Evolutionary conservation across 2,329 filamentous ascomycete genomes (phyloP).

Genomic region (Pseudogymnoascus sp.): DNA sequence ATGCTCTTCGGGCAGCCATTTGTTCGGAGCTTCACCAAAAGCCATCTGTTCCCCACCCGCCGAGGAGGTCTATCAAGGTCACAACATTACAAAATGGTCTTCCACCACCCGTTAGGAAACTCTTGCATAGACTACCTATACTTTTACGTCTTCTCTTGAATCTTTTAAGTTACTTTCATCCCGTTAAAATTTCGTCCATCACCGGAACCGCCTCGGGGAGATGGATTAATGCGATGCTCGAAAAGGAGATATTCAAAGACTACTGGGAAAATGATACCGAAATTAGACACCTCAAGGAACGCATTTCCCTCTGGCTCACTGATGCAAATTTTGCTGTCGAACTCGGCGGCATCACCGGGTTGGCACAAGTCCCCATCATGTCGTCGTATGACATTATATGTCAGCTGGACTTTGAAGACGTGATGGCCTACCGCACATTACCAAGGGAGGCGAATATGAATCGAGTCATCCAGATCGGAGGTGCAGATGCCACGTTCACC

Average conservation of each 20-base stretch:
- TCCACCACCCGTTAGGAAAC: conserved; percentile 33
- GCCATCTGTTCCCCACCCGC: conserved; percentile 43
- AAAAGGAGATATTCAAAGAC: conserved; percentile 41
- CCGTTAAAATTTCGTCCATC: conserved; percentile 41
- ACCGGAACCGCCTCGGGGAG: conserved; percentile 41
- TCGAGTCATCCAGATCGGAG: conserved; percentile 42
- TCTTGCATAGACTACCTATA: conserved; percentile 42
- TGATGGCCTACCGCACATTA: conserved; percentile 41
- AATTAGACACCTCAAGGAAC: conserved; percentile 36
- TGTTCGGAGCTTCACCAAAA: conserved; percentile 39
- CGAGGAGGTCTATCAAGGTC: conserved; percentile 38
- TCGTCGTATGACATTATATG: conserved; percentile 39
- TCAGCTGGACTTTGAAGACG: conserved; percentile 37
- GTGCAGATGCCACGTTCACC: conserved; percentile 40
- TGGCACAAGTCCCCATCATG: conserved; percentile 40
- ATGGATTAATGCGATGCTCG: conserved; percentile 40
- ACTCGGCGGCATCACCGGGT: conserved; percentile 36
- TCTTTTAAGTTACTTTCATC: conserved; percentile 44
- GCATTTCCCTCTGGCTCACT: conserved; percentile 41
- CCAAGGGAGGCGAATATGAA: conserved; percentile 35
- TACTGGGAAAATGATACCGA: conserved; percentile 36
- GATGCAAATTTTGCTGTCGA: conserved; percentile 45
- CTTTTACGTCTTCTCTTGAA: conserved; percentile 40
- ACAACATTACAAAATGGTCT: conserved; percentile 39
- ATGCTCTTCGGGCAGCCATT: conserved; percentile 41